A percentile compares a stretch with the other conserved stretches of the same genome.
Conservation (phyloP, 2,329 filamentous ascomycete species). For the Ampelomyces quisqualis region DNA sequence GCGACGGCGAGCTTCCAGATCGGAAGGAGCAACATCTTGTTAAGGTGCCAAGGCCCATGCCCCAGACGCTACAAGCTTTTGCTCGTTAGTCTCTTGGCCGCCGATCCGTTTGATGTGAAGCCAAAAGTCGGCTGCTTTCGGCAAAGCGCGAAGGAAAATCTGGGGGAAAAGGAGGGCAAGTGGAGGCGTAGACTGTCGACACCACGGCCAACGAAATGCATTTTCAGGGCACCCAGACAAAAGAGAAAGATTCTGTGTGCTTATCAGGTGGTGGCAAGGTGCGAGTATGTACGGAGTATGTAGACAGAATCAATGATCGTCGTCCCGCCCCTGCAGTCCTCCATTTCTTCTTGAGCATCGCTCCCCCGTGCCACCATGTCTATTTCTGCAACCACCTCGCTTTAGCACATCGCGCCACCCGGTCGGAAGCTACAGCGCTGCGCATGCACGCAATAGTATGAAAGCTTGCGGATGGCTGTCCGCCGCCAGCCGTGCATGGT, state of each 20-base stretch:
- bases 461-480: background rate
- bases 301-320: constrained; percentile 12
- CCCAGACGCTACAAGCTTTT: constrained; percentile 22
- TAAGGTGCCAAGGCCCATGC: constrained; percentile 25
- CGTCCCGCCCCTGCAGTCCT: constrained; percentile 21
- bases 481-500: constrained; percentile 3
- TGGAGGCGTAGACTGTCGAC: constrained; percentile 8
- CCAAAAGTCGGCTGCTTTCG: constrained; percentile 22
- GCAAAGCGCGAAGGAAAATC: constrained; percentile 22
- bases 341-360: constrained; percentile 24
- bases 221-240: too few species aligned
- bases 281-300: too few species aligned
- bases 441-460: background rate
- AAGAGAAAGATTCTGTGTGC: too few species aligned
- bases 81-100: constrained; percentile 20
- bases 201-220: constrained; percentile 4
- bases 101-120: constrained; percentile 15
- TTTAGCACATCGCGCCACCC: constrained; percentile 14
- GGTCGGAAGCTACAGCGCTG: constrained; percentile 16
- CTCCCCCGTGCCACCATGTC: constrained; percentile 16
- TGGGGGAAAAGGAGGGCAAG: constrained; percentile 19
- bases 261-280: too few species aligned
- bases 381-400: constrained; percentile 2
- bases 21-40: constrained; percentile 17
- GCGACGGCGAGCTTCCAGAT: constrained; percentile 12